Evolutionary conservation across 2,329 filamentous ascomycete genomes (phyloP), one percentile per base, ranked within the genome.

Genomic region (Zopfia rhizophila): DNA sequence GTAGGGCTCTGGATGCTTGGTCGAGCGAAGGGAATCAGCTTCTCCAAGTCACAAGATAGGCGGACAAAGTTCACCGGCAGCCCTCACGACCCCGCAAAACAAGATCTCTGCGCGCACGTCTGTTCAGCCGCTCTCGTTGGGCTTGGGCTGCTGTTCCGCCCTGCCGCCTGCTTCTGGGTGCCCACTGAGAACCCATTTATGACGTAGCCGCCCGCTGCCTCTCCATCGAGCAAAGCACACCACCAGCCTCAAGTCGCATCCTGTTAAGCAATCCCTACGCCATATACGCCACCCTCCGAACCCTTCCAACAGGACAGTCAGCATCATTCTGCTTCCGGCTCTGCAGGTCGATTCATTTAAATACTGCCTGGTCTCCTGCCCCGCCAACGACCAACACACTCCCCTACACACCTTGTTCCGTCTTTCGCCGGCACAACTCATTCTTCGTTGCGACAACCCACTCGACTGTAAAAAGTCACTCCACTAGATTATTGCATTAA

Each of bases 401-500:
- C 40, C 49, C 47, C 39, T 28, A 16, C 32, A 18, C 48, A 38
- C 53, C 52, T 62, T 57, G 38, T 62, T 50, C 38, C 51, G 45
- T 45, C 51, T 54, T 55, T 63, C 51, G 45, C 55, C 56, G 43
- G 49, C 58, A 53, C 55, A 21, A 48, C 52, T 57, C 50, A 48
- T 58, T 58, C 54, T 60, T 60, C 56, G 45, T 63, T 61, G 50
- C 53, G 41, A 52, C 58, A 38, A 44, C 51, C 54, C 45, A 32
- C 50, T 35, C 42, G 47, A 19, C 50, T 24, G 27, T 13, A 57
- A 55, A 52, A 58, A 58, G 53, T 46, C 30, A 45, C 22, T 21
- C 48, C 17, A 32, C 44, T 48, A 44, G 38, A 46, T 39, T 48
- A 41, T 38, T 23, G 17, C 13, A 37, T 38, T 36, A 52, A 50